Base-by-base conservation (phyloP, 1,284 basidiomycete species). In the Kalmanozyma brasiliensis region DNA sequence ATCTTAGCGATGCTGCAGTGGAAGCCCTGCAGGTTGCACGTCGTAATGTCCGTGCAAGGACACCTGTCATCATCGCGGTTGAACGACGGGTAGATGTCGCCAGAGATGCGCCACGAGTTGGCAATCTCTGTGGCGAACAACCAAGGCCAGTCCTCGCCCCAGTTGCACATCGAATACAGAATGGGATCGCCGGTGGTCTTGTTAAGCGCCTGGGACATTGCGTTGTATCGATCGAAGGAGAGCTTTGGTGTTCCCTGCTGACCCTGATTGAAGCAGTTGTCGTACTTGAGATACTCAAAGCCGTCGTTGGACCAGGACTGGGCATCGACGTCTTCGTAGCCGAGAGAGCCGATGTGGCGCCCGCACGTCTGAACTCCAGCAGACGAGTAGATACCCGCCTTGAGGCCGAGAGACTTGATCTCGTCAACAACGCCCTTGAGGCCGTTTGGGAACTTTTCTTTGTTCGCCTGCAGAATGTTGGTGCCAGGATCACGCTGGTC, bases 141-240 rank as follows among this genome's bases (percentile, higher is more conserved):
- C 60, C 59, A 67, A 3, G 71, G 62, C 37, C 49, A 63, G 22
- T 62, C 59, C 29, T 62, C 47, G 13, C 66, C 48, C 60, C 72
- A 66, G 52, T 61, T 47, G 63, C 47, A 48, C 52, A 46, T 59
- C 8, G 52, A 53, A 49, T 60, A 68, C 19, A 58, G 67, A 11
- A 59, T 43, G 64, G 59, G 59, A 1, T 44, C 83, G 5, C 83
- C 84, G 0, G 85, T 86, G 0, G 82, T 83, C 46, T 61, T 48
- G 47, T 80, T 81, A 13, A 88, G 77, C 0, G 87, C 87, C 44
- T 86, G 82, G 47, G 83, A 76, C 87, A 88, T 88, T 2, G 83
- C 81, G 9, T 85, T 85, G 4, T 83, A 79, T 16, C 82, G 83
- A 14, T 62, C 44, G 36, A 56, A 56, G 1, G 67, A 72, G 13